Evolutionary conservation across 2,329 filamentous ascomycete species (phyloP).

Genomic region (Golovinomyces cichoracearum): DNA sequence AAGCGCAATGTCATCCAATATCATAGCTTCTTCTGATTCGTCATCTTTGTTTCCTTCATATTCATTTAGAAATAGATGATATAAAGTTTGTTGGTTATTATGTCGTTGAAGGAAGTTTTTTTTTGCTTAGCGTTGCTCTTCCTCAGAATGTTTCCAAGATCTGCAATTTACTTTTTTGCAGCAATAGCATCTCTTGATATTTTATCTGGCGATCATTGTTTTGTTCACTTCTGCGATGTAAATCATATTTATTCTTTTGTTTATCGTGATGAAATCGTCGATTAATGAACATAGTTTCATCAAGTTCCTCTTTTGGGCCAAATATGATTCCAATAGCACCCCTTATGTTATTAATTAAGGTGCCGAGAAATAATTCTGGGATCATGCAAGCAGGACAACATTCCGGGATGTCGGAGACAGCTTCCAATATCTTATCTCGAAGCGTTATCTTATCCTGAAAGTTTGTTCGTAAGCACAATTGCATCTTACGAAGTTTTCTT

Average conservation of each 20-base stretch:
- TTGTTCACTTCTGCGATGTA: neutral
- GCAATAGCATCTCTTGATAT: neutral
- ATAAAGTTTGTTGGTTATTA: neutral
- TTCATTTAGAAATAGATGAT: neutral
- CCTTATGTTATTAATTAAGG: neutral
- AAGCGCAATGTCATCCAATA: neutral
- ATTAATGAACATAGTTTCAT: neutral
- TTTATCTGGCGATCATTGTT: neutral
- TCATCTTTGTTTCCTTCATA: neutral
- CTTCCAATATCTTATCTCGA: constrained; percentile 1
- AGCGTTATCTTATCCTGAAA: neutral
- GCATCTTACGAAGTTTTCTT: neutral
- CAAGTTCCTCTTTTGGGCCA: neutral
- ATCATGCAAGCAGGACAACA: neutral
- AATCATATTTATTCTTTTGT: neutral
- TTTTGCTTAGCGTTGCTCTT: neutral
- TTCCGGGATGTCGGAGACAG: neutral
- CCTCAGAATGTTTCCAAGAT: neutral
- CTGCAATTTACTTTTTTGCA: neutral
- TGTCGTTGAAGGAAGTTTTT: neutral
- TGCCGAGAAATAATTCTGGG: neutral
- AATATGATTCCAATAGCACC: neutral
- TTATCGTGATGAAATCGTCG: neutral
- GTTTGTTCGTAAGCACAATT: neutral
- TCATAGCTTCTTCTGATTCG: neutral